A percentile compares a stretch with the other conserved stretches of the same genome.
phyloP scores from a whole-genome alignment of 495 filamentous ascomycete genomes.

The Tuber umbilicatum region DNA sequence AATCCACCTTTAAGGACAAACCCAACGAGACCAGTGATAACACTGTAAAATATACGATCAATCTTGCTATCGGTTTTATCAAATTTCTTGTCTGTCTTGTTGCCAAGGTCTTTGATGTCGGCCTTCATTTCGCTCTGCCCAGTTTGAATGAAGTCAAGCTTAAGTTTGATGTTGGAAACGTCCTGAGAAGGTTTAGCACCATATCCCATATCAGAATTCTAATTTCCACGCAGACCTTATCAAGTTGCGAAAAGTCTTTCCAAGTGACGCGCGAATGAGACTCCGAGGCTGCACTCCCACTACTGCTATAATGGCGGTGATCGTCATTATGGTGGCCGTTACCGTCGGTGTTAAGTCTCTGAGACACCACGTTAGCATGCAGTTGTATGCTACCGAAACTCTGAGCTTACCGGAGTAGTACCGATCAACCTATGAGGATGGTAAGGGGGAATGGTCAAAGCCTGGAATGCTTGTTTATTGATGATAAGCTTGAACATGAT shows the following conservation, averaged over 20 bases:
- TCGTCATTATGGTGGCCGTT: background rate
- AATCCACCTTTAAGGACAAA: conserved; percentile 10
- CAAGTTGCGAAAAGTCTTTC: background rate
- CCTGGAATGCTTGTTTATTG: too few relatives aligned
- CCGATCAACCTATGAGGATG: too few relatives aligned
- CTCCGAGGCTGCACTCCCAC: background rate
- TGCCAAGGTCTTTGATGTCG: conserved; percentile 5
- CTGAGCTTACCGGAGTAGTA: too few relatives aligned
- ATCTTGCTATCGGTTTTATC: conserved; percentile 12
- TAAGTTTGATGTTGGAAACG: conserved; percentile 1
- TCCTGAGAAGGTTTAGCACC: conserved; percentile 12
- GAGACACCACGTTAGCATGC: conserved; percentile 8
- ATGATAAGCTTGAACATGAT: too few relatives aligned
- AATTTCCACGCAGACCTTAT: conserved; percentile 8
- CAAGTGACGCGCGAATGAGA: background rate
- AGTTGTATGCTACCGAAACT: conserved; percentile 7
- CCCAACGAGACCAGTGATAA: conserved; percentile 2
- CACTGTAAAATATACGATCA: conserved; percentile 1
- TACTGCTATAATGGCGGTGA: background rate
- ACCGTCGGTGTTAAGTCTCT: background rate
- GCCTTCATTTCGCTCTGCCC: conserved; percentile 9
- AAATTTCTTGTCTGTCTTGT: conserved; percentile 7
- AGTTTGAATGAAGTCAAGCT: conserved; percentile 7
- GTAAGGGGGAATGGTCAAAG: too few relatives aligned
- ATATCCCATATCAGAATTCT: conserved; percentile 6